A percentile compares a stretch with the other conserved stretches of the same genome.
Evolutionary conservation across 371 early-diverging fungal genomes (phyloP).

Genomic region (Mortierella sp.): DNA sequence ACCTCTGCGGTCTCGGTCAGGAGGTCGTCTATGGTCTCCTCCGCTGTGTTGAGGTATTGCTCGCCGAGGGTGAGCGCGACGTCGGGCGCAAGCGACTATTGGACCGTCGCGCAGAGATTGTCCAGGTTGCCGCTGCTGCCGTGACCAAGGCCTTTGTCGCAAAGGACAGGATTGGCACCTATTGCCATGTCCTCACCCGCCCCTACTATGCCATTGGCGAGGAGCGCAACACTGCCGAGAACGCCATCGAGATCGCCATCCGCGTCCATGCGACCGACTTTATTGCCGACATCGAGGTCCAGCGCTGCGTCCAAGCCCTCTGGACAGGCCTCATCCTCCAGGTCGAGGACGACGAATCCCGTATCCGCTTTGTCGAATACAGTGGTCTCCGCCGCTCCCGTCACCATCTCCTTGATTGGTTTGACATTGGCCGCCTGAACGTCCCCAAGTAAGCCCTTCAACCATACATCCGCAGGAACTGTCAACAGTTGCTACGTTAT

Average conservation of each 20-base stretch:
- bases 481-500: neutral
- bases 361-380: conserved; percentile 56
- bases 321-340: conserved; percentile 59
- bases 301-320: conserved; percentile 57
- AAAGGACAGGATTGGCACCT: conserved; percentile 50
- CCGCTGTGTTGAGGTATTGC: conserved; percentile 46
- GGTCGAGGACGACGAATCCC: conserved; percentile 47
- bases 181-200: conserved; percentile 49
- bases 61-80: conserved; percentile 38
- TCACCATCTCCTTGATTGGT: conserved; percentile 39
- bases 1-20: conserved; percentile 41
- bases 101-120: conserved; percentile 39
- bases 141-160: conserved; percentile 50
- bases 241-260: conserved; percentile 56
- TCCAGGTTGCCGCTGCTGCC: conserved; percentile 40
- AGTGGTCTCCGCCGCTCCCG: conserved; percentile 41
- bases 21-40: conserved; percentile 53
- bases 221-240: conserved; percentile 50
- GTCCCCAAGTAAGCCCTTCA: conserved; percentile 52
- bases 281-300: conserved; percentile 56
- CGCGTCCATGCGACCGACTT: conserved; percentile 58
- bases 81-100: conserved; percentile 45
- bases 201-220: conserved; percentile 43
- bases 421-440: conserved; percentile 50
- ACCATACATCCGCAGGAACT: neutral